Percentiles rank a stretch among this genome's conserved stretches.
These are phyloP conservation scores for Backusella circina DNA, from an alignment of 192 early-diverging fungal species.

Conservation along the genomic window DNA sequence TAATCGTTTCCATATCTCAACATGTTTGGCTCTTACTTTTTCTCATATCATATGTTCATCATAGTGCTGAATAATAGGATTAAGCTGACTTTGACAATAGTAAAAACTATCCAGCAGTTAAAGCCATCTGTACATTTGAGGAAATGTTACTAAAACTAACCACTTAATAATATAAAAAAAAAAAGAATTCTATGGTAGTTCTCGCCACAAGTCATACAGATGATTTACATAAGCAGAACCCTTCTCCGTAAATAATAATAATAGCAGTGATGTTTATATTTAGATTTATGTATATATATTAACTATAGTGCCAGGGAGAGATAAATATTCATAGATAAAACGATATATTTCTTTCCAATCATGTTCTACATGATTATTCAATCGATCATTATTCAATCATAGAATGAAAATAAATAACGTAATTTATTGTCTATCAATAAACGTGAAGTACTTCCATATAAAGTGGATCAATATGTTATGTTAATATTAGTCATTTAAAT, in stretches of 20 bases:
- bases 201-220: background rate
- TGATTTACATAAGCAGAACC: background rate
- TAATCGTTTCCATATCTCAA: background rate
- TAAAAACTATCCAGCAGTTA: background rate
- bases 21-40: background rate
- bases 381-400: background rate
- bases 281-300: background rate
- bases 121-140: background rate
- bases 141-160: background rate
- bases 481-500: background rate
- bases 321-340: background rate
- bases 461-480: background rate
- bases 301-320: background rate
- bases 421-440: background rate
- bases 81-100: background rate
- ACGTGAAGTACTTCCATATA: background rate
- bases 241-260: background rate
- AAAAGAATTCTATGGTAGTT: background rate
- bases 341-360: background rate
- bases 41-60: background rate
- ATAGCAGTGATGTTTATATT: background rate
- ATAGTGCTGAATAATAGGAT: background rate
- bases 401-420: background rate
- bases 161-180: background rate
- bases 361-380: background rate